These are phyloP conservation scores for Wallacemonas collosoma DNA, from an alignment of 208 protist species.

Conservation along the genomic window DNA sequence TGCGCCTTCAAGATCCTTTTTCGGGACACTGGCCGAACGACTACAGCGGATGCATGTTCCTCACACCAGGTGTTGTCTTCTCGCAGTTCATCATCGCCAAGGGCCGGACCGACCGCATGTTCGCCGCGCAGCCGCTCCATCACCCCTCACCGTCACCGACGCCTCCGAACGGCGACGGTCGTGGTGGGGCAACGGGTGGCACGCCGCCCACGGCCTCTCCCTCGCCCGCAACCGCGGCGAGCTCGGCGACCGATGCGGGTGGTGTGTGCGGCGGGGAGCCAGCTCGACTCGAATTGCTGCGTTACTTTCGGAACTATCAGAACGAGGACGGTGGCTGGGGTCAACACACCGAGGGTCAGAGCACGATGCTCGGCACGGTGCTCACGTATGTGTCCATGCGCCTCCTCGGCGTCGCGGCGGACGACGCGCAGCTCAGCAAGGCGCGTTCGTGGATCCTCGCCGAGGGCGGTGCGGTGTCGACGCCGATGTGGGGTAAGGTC, in stretches of 20 bases:
- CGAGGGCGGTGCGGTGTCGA: conserved; percentile 85
- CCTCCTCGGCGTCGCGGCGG: conserved; percentile 88
- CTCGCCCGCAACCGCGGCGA: too few relatives aligned
- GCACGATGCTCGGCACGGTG: conserved; percentile 96
- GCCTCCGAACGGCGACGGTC: conserved; percentile 18
- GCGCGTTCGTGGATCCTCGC: conserved; percentile 81
- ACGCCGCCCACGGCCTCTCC: too few relatives aligned
- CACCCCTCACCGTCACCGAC: conserved; percentile 30
- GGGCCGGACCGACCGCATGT: conserved; percentile 69
- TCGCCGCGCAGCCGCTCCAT: conserved; percentile 48
- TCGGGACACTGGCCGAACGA: conserved; percentile 98
- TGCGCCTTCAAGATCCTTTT: conserved; percentile 85
- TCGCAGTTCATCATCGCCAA: conserved; percentile 87
- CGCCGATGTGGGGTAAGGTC: conserved; percentile 97
- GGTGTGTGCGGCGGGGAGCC: conserved; percentile 42
- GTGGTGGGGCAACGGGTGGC: too few relatives aligned
- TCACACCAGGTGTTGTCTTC: conserved; percentile 93
- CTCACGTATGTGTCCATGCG: conserved; percentile 96
- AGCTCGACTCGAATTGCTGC: conserved; percentile 86
- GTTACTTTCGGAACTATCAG: conserved; percentile 95
- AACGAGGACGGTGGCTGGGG: conserved; percentile 96
- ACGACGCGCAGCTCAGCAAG: conserved; percentile 56
- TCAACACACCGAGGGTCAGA: conserved; percentile 95
- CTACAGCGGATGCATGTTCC: conserved; percentile 97
- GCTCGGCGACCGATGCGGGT: neutral